Base-by-base conservation (phyloP, 2,329 filamentous ascomycete genomes). In the Myriangium duriaei region DNA sequence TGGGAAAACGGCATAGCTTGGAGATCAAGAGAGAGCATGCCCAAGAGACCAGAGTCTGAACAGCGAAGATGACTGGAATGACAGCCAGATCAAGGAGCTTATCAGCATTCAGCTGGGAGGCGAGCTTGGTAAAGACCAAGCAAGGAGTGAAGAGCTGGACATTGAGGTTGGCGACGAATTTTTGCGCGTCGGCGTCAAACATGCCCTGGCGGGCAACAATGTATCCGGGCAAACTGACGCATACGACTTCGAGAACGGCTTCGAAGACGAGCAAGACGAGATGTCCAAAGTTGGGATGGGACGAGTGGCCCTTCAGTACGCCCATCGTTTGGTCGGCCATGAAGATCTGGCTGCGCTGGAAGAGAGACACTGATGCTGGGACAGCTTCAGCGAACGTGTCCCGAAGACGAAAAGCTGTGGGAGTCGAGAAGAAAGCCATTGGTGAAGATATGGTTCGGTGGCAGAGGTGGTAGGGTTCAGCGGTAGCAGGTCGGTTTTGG, bases 141-240 rank as follows among this genome's bases (percentile, higher is more conserved):
- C 91, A 96, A 47, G 91, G 91, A 18, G 91, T 98, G 61, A 98
- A 98, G 30, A 98, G 71, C 65, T 82, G 83, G 42, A 95, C 86
- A 59, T 98, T 98, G 49, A 98, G 69, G 55, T 98, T 95, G 38
- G 91, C 88, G 35, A 95, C 70, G 55, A 98, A 92, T 61, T 95
- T 96, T 60, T 98, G 91, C 58, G 87, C 83, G 36, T 94, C 86
- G 46, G 84, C 85, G 61, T 93, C 85, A 61, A 98, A 96, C 64
- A 94, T 82, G 56, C 91, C 91, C 51, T 85, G 71, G 28, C 81
- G 71, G 10, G 91, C 91, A 38, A 95, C 77, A 46, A 98, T 80
- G 62, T 95, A 98, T 17, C 91, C 91, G 0, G 91, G 91, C 49
- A 95, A 63, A 58, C 82, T 88, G 57, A 98, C 87, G 56, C 87